Base-by-base conservation (phyloP, 2,329 filamentous ascomycete species). In the Neofusicoccum umdonicola region DNA sequence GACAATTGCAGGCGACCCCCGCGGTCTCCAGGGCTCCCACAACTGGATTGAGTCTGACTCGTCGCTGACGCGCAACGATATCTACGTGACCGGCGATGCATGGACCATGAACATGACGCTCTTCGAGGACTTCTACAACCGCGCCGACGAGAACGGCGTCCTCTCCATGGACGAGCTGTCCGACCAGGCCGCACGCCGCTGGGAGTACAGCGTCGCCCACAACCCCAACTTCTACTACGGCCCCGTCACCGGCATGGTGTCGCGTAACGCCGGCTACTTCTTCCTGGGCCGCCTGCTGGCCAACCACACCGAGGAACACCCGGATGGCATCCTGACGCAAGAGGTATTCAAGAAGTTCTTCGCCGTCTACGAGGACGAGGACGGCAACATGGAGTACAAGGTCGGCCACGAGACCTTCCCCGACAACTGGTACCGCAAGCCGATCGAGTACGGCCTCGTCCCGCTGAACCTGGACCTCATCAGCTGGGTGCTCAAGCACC, bases 11-110 rank as follows among this genome's bases (percentile, higher is more conserved):
- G 79, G 80, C 2, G 76, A 76, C 15, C 82, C 82, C 0, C 78
- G 79, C 47, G 83, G 83, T 4, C 76, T 86, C 2, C 73, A 73
- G 13, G 81, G 81, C n/a, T 81, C 80, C 3, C 85, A 87, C 71
- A 85, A 85, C 70, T 80, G 82, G 63, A 82, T 85, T 68, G 84
- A 87, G 74, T 75, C 80, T 0, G 84, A 87, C 71, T 81, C 77
- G 0, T 85, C 83, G 48, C 78, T 80, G 50, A 85, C 83, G 0
- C 79, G 84, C 2, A 78, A 81, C 41, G 84, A 86, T 65, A 72
- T 87, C 0, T 86, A 86, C 70, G 68, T 77, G 11, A 82, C 78
- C 1, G 81, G 82, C 4, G 80, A 87, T 67, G 79, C 80, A 61
- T 80, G 80, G 62, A 80, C 79, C 17, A 77, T 87, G 73, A 82